Percentiles rank a stretch among this genome's conserved stretches.
Conservation (phyloP, 2,329 filamentous ascomycete genomes). For the Geosmithia putterillii region DNA sequence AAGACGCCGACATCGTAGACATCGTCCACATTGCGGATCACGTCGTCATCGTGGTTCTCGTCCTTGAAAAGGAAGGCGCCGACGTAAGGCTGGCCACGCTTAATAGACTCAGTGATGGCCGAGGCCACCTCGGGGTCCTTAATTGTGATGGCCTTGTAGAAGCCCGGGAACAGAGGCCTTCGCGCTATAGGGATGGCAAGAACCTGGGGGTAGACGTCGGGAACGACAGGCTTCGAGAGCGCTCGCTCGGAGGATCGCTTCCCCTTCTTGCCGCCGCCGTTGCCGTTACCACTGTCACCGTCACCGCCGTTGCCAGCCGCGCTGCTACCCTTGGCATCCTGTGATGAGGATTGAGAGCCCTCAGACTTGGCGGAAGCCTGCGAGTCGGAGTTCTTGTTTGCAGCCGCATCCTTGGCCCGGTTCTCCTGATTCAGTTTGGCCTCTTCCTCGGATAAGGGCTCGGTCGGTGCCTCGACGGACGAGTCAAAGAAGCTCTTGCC, state of each 20-base stretch:
- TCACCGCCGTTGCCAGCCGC: constrained; percentile 37
- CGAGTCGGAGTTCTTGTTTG: constrained; percentile 31
- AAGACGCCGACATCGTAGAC: constrained; percentile 96
- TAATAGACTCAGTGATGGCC: constrained; percentile 93
- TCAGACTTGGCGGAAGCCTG: constrained; percentile 32
- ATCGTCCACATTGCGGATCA: constrained; percentile 81
- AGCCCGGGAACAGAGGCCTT: constrained; percentile 87
- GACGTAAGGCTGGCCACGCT: constrained; percentile 92
- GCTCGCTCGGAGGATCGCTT: constrained; percentile 62
- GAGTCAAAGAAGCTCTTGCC: constrained; percentile 37
- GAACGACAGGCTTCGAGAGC: constrained; percentile 77
- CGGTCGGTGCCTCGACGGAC: constrained; percentile 23
- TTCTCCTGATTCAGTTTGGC: constrained; percentile 37
- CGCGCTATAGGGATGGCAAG: constrained; percentile 95
- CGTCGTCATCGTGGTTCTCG: constrained; percentile 83
- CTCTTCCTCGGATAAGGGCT: constrained; percentile 40
- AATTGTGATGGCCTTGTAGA: constrained; percentile 98
- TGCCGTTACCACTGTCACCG: constrained; percentile 30
- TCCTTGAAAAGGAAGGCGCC: constrained; percentile 97
- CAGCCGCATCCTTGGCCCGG: constrained; percentile 22
- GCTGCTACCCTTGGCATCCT: constrained; percentile 38
- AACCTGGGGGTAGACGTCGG: constrained; percentile 93
- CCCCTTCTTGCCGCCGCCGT: constrained; percentile 58
- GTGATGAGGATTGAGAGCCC: constrained; percentile 13
- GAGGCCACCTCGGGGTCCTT: constrained; percentile 82